These are phyloP conservation scores for Myriosclerotinia duriaeana DNA, from an alignment of 2,329 filamentous ascomycete genomes.

Conservation along the genomic window DNA sequence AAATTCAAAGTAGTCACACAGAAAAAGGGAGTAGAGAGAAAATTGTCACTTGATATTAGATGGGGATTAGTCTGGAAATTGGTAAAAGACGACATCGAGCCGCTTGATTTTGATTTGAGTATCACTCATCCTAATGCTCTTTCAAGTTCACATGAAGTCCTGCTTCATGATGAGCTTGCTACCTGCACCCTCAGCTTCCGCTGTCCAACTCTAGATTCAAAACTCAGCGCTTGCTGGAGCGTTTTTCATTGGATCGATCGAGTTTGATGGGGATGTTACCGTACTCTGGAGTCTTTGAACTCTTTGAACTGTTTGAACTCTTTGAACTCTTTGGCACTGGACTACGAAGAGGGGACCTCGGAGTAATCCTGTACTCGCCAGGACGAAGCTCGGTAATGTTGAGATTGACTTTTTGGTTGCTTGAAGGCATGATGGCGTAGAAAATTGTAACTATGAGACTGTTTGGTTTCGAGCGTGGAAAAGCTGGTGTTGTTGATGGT, in stretches of 20 bases:
- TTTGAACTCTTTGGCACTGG: not conserved
- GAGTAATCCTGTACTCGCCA: not conserved
- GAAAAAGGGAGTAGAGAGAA: not conserved
- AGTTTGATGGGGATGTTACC: not conserved
- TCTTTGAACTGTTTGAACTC: too few species aligned
- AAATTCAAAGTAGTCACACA: not conserved
- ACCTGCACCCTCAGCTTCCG: too few species aligned
- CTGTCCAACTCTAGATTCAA: too few species aligned
- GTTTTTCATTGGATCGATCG: not conserved
- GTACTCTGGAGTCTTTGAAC: not conserved
- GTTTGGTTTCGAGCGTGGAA: not conserved
- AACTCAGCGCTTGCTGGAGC: not conserved
- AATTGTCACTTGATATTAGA: not conserved
- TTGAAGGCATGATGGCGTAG: slow-evolving; percentile 1
- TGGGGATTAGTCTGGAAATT: not conserved
- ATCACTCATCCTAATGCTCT: not conserved
- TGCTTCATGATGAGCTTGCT: not conserved
- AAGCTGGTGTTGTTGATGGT: not conserved
- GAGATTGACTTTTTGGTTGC: not conserved
- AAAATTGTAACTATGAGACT: not conserved
- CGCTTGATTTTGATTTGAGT: not conserved
- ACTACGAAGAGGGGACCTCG: not conserved
- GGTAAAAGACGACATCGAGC: not conserved
- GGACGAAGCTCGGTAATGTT: not conserved
- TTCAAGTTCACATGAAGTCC: not conserved